A percentile compares a stretch with the other conserved stretches of the same genome.
These are phyloP conservation scores for Trichoderma gracile DNA, from an alignment of 2,329 filamentous ascomycete species.

Conservation along the genomic window DNA sequence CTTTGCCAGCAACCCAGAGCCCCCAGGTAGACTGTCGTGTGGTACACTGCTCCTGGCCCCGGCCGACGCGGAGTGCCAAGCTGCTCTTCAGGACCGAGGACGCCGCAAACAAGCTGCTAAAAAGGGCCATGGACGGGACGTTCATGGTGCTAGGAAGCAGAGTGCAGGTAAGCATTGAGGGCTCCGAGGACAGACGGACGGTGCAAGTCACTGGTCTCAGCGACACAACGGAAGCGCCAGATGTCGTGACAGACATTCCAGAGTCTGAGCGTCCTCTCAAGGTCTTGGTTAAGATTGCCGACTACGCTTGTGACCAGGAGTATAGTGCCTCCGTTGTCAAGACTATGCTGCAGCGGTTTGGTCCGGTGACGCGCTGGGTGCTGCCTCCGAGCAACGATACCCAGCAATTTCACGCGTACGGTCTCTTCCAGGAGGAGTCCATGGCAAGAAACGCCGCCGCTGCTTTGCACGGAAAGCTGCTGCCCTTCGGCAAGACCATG, in stretches of 20 bases:
- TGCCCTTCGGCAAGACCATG: constrained; percentile 37
- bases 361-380: constrained; percentile 41
- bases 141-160: constrained; percentile 3
- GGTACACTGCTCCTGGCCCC: constrained; percentile 42
- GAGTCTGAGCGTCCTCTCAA: background rate
- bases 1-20: constrained; percentile 32
- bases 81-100: constrained; percentile 34
- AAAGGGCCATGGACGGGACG: background rate
- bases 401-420: constrained; percentile 44
- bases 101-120: background rate
- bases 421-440: constrained; percentile 41
- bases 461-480: constrained; percentile 28
- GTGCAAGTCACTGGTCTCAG: background rate
- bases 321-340: constrained; percentile 31
- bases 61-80: constrained; percentile 33
- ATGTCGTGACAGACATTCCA: constrained; percentile 1
- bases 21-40: constrained; percentile 39
- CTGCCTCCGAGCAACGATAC: constrained; percentile 29
- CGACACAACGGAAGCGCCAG: background rate
- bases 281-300: background rate
- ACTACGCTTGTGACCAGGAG: constrained; percentile 28
- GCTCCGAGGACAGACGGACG: background rate
- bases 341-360: constrained; percentile 37
- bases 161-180: background rate
- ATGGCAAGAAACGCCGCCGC: constrained; percentile 38